Evolutionary conservation across 306 rosid genomes (phyloP).

Genomic region (Echinosophora koreensis): DNA sequence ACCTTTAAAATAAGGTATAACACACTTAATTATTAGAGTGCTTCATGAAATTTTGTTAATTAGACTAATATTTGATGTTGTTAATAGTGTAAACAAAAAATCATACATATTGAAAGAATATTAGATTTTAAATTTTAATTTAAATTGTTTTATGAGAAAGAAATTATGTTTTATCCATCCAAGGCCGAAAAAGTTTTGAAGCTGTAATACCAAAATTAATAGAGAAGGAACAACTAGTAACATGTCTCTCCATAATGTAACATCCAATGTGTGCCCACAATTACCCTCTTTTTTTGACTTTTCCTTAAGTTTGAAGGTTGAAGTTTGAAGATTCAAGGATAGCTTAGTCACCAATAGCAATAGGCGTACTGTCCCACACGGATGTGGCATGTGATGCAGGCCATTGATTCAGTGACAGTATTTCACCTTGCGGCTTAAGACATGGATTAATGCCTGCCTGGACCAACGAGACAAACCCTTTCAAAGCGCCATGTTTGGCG

Average conservation of each 20-base stretch:
- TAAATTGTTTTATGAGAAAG: too few relatives aligned
- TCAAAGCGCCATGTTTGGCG: conserved; percentile 39
- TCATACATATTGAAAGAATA: too few relatives aligned
- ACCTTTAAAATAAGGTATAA: too few relatives aligned
- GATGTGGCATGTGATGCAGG: conserved; percentile 41
- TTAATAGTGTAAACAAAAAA: too few relatives aligned
- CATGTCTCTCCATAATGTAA: too few relatives aligned
- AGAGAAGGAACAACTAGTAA: too few relatives aligned
- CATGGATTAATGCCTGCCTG: conserved; percentile 42
- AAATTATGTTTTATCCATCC: neutral
- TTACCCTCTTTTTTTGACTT: neutral
- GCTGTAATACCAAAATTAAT: neutral
- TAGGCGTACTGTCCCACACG: neutral
- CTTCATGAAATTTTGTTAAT: too few relatives aligned
- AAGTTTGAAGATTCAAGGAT: too few relatives aligned
- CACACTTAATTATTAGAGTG: too few relatives aligned
- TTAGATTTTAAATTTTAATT: too few relatives aligned
- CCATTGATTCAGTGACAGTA: conserved; percentile 13
- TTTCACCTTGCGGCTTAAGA: conserved; percentile 58
- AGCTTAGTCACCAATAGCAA: conserved; percentile 4
- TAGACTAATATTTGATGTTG: too few relatives aligned
- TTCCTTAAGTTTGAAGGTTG: conserved; percentile 11
- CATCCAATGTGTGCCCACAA: too few relatives aligned
- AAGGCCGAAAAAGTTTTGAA: neutral
- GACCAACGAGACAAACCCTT: neutral